phyloP scores from a whole-genome alignment of 495 filamentous ascomycete genomes.

The Massariosphaeria phaeospora region DNA sequence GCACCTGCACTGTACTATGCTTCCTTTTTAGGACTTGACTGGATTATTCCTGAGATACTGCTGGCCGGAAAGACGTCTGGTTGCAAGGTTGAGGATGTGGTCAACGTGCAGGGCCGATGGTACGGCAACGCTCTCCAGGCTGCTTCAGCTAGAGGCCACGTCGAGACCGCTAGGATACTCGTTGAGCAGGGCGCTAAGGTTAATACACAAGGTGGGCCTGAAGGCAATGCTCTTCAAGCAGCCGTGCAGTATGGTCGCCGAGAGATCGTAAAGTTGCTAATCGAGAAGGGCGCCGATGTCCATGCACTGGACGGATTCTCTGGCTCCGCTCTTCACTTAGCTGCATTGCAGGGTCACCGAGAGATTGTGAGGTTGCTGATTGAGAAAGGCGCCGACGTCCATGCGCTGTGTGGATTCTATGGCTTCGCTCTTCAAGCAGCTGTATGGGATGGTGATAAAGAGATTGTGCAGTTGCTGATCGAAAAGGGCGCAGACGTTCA shows the following conservation, averaged over 20 bases:
- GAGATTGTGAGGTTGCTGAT: neutral
- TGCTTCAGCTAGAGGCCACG: slow-evolving; percentile 2
- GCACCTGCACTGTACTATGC: slow-evolving; percentile 29
- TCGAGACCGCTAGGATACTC: neutral
- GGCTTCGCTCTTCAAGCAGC: neutral
- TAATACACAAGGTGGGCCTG: neutral
- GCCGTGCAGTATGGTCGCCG: neutral
- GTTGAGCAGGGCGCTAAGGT: neutral
- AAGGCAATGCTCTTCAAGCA: neutral
- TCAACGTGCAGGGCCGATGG: slow-evolving; percentile 5
- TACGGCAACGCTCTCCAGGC: slow-evolving; percentile 9
- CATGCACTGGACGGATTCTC: neutral
- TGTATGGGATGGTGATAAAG: neutral
- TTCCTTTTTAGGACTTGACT: slow-evolving; percentile 29
- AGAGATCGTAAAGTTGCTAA: neutral
- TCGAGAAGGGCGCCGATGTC: neutral
- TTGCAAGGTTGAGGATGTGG: slow-evolving; percentile 3
- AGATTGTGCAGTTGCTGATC: neutral
- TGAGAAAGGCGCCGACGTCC: neutral
- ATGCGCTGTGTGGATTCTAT: neutral
- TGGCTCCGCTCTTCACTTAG: slow-evolving; percentile 2
- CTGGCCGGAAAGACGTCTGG: neutral
- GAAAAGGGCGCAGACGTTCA: slow-evolving; percentile 8
- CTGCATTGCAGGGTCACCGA: neutral
- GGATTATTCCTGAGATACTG: slow-evolving; percentile 10